Evolutionary conservation across 2,329 filamentous ascomycete genomes (phyloP).

Genomic region (Talaromyces pinophilus): DNA sequence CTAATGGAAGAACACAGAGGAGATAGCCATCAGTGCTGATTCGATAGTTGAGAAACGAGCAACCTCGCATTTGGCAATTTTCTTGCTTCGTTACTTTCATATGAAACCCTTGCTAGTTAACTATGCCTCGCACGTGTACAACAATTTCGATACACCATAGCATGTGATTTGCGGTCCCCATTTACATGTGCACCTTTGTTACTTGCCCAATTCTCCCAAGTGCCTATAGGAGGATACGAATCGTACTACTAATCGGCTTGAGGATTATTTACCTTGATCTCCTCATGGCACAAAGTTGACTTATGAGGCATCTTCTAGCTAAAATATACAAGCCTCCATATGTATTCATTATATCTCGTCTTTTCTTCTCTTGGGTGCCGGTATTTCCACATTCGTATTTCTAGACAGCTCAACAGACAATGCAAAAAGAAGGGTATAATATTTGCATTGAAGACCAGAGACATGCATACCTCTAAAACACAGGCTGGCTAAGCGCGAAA

Average conservation of each 20-base stretch:
- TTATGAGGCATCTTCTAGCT: not conserved
- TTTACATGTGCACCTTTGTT: not conserved
- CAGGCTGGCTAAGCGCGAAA: constrained; percentile 2
- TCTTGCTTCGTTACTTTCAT: not conserved
- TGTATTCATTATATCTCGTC: no score
- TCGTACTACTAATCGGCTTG: not conserved
- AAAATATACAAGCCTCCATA: not conserved
- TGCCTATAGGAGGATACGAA: not conserved
- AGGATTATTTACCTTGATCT: not conserved
- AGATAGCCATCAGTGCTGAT: not conserved
- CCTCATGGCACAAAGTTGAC: not conserved
- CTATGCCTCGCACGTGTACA: not conserved
- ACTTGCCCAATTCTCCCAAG: not conserved
- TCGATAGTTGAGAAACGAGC: not conserved
- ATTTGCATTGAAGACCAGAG: constrained; percentile 3
- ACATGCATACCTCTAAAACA: constrained; percentile 4
- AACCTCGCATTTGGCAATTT: not conserved
- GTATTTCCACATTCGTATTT: not conserved
- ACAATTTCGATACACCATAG: not conserved
- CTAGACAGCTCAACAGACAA: constrained; percentile 1
- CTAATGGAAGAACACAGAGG: not conserved
- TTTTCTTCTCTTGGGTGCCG: no score
- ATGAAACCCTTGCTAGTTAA: not conserved
- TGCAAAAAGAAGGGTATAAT: constrained; percentile 8
- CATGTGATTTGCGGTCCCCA: not conserved